Conservation (phyloP, 2,329 filamentous ascomycete species). For the Macroventuria anomochaeta region DNA sequence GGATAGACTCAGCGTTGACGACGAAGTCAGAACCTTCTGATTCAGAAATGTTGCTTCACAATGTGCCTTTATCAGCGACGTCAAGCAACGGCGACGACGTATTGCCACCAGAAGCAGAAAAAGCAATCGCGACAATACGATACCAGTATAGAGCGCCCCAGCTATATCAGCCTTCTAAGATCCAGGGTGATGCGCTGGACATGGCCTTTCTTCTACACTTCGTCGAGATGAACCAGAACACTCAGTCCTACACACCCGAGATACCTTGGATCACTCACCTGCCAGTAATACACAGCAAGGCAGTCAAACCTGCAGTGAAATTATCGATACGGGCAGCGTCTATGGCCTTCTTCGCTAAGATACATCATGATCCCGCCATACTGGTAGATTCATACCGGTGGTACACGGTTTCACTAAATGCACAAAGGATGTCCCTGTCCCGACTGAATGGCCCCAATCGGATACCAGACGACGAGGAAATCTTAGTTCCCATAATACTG, state of each 20-base stretch:
- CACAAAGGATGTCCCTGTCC: slow-evolving; percentile 32
- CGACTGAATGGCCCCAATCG: slow-evolving; percentile 17
- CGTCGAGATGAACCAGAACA: slow-evolving; percentile 34
- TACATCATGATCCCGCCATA: slow-evolving; percentile 37
- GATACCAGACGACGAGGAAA: slow-evolving; percentile 39
- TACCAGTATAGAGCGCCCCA: slow-evolving; percentile 34
- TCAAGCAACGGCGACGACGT: slow-evolving; percentile 1
- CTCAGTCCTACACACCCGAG: slow-evolving; percentile 24
- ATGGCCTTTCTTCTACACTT: slow-evolving; percentile 41
- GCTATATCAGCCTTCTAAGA: slow-evolving; percentile 35
- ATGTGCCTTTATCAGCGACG: neutral
- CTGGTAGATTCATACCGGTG: slow-evolving; percentile 42
- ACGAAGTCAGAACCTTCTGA: slow-evolving; percentile 6
- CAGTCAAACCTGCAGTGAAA: slow-evolving; percentile 33
- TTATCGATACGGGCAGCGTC: slow-evolving; percentile 41
- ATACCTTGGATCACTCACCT: slow-evolving; percentile 39
- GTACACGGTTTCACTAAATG: slow-evolving; percentile 40
- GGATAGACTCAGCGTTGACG: slow-evolving; percentile 8
- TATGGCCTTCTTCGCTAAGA: slow-evolving; percentile 44
- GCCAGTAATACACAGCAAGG: slow-evolving; percentile 26
- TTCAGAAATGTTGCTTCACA: slow-evolving; percentile 3
- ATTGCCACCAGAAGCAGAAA: slow-evolving; percentile 21
- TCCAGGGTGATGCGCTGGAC: slow-evolving; percentile 34
- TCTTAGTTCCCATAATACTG: slow-evolving; percentile 39
- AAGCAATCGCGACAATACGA: slow-evolving; percentile 31